Base-by-base conservation (phyloP, 306 rosid genomes). In the Trifolium pratense region DNA sequence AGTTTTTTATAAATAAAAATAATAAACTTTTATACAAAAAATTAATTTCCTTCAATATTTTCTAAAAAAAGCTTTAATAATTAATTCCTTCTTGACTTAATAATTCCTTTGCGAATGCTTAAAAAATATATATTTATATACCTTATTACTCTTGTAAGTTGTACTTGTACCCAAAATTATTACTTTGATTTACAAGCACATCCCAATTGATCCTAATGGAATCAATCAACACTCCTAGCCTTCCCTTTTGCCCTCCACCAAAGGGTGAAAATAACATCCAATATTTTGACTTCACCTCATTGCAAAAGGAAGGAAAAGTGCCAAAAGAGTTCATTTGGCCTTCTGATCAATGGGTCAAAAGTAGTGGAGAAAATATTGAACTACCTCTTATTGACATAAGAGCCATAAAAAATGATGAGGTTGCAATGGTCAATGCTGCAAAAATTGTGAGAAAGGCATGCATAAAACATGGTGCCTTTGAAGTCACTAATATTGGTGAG, bases 401-500 rank as follows among this genome's bases (percentile, higher is more conserved):
- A 0, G 84, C 82, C 6, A 74, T 58, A 3, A 64, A 69, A 20
- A 77, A 78, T 9, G 89, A 88, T 21, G 85, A 70, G 7, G 77
- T 1, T 6, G 87, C 67, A 12, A 79, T 68, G 16, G 80, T 78
- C 0, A 14, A 18, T 0, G 90, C 92, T 0, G 87, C 82, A 1
- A 78, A 80, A 68, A 84, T 83, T 1, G 71, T 90, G 16, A 74
- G 80, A 25, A 1, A 23, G 1, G 96, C 92, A 2, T 90, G 96
- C 49, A 11, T 59, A 48, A 81, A 84, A 37, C 92, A 90, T 10
- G 92, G 96, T 0, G 83, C 86, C 74, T 88, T 90, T 73, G 89
- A 86, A 71, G 87, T 90, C 14, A 88, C 82, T 11, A 87, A 88
- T 76, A 92, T 88, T 20, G 96, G 91, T 0, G 62, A 88, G 11